Base-by-base conservation (phyloP, 805 yeast genomes). In the Candida boidinii region DNA sequence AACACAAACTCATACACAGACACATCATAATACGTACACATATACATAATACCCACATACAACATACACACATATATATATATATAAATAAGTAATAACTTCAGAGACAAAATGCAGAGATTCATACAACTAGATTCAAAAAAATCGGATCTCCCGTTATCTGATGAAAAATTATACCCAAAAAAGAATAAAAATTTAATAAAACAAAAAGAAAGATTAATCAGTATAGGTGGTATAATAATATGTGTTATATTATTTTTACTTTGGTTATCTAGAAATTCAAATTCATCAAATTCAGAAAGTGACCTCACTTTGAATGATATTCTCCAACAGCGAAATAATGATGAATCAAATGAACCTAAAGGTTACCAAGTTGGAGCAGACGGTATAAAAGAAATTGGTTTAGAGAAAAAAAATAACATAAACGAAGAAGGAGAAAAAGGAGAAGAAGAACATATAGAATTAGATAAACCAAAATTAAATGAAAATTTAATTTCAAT, bases 141-240 rank as follows among this genome's bases (percentile, higher is more conserved):
- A 54, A 66, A 62, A 52, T 47, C 64, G 21, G 76, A 67, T 38
- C 62, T 71, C 37, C 78, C 77, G 30, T 49, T 66, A 64, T 59
- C 43, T 42, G 64, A 12, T 26, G 22, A 17, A 26, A 15, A n/a
- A 7, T 26, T 12, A 26, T 17, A 7, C 28, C 28, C 9, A 26
- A n/a, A 17, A 17, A 17, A 17, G 13, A 42, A 35, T 32, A 36
- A 30, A 15, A 41, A 32, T 20, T 31, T 24, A n/a, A 26, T 22
- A n/a, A 21, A 17, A 17, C 28, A 26, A 12, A 24, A 29, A 20
- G 36, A 35, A 10, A 28, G 33, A 28, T 29, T 29, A 23, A 18
- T 22, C 6, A n/a, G 28, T 12, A 16, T 36, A 10, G 38, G 31
- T 5, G 21, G 24, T n/a, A n/a, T n/a, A 8, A 19, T 39, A 25